A percentile compares a stretch with the other conserved stretches of the same genome.
These are phyloP conservation scores for Phylloporus scabripes DNA, from an alignment of 768 basidiomycete species.

Conservation along the genomic window DNA sequence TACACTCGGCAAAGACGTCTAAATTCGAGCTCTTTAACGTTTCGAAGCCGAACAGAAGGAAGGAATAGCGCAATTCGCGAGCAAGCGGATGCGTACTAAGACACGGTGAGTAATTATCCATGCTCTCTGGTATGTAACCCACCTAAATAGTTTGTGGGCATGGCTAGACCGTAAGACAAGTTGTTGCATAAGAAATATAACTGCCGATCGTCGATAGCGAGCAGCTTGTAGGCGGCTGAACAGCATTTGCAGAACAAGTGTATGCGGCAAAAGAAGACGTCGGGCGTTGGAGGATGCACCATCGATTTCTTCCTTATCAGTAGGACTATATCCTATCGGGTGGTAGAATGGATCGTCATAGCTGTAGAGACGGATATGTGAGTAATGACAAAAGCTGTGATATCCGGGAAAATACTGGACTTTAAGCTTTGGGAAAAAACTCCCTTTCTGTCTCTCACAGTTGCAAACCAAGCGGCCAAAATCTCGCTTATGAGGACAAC, in stretches of 20 bases:
- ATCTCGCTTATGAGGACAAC: slow-evolving; percentile 83
- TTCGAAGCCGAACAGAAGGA: slow-evolving; percentile 91
- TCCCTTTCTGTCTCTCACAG: slow-evolving; percentile 72
- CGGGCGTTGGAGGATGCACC: slow-evolving; percentile 63
- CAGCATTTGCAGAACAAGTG: slow-evolving; percentile 78
- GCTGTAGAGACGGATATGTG: slow-evolving; percentile 38
- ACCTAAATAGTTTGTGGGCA: slow-evolving; percentile 75
- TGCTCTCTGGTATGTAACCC: slow-evolving; percentile 4
- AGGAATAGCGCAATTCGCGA: slow-evolving; percentile 83
- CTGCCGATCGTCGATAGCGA: slow-evolving; percentile 75
- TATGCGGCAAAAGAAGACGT: slow-evolving; percentile 76
- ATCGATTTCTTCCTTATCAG: slow-evolving; percentile 79
- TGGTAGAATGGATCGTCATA: slow-evolving; percentile 84
- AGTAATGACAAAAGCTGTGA: background rate
- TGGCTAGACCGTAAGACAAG: slow-evolving; percentile 77
- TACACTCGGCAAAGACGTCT: slow-evolving; percentile 75
- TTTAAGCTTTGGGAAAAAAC: slow-evolving; percentile 78
- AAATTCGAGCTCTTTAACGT: slow-evolving; percentile 82
- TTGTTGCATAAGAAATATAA: slow-evolving; percentile 82
- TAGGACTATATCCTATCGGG: slow-evolving; percentile 84
- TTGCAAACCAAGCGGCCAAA: slow-evolving; percentile 79
- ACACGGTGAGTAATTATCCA: background rate
- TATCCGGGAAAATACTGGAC: slow-evolving; percentile 42
- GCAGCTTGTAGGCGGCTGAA: slow-evolving; percentile 92
- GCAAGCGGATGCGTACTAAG: slow-evolving; percentile 86